Base-by-base conservation (phyloP, 176 grass and related monocot genomes). In the Alopecurus myosuroides region DNA sequence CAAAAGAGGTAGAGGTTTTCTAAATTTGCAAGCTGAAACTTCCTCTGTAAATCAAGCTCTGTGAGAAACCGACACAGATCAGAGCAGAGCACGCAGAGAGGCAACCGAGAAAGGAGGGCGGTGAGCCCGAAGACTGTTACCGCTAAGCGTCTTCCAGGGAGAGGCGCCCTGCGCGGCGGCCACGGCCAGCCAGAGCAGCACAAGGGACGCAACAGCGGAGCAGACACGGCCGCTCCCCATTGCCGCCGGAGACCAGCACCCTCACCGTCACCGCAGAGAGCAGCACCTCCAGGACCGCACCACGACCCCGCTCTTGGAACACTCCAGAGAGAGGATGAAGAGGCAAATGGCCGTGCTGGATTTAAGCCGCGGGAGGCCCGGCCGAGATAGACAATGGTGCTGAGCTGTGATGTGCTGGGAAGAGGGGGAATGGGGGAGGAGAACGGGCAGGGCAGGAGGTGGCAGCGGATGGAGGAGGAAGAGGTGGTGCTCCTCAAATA, bases 71-170 rank as follows among this genome's bases (percentile, higher is more conserved):
- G 52, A 44, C 62, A 25, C n/a, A 30, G 62, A 70, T 70, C 37
- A 70, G 9, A 48, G 41, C 39, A 77, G 13, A 67, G 35, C 70
- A 9, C 4, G 19, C 20, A 11, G 4, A 53, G 6, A 68, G 18
- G 1, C 22, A 63, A 17, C 34, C 11, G 51, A 66, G 52, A 2
- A 64, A 51, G 18, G 33, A 33, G 41, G 19, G 22, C 67, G n/a
- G 57, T 28, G 41, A 44, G 44, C 14, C 13, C 3, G 6, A 19
- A 20, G 80, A 68, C 28, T 15, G 41, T 76, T 80, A 92, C 87
- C 90, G 63, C 79, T 84, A 63, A 92, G 42, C 34, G 90, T 89
- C 79, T 86, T 92, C 90, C 90, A 92, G 42, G 90, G 51, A 70
- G 84, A 70, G 35, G 41, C 80, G 51, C 50, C 58, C 90, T 86